A percentile compares a stretch with the other conserved stretches of the same genome.
Evolutionary conservation across 129 eudicot genomes (phyloP).

Genomic region (Sambucus nigra): DNA sequence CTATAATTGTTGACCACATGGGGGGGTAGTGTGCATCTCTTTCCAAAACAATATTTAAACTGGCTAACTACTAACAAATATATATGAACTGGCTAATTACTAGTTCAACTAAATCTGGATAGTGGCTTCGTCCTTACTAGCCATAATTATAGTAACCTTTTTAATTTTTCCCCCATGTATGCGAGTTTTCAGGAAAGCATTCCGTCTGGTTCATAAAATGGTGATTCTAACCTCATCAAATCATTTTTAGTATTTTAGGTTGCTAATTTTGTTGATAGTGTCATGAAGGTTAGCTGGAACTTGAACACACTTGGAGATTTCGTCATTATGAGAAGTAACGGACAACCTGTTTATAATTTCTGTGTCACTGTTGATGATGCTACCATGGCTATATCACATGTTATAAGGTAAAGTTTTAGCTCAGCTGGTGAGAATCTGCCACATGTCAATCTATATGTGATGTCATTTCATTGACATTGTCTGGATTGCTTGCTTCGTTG

Average conservation of each 20-base stretch:
- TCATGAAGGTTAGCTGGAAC: conserved; percentile 83
- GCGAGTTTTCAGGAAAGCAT: too few relatives aligned
- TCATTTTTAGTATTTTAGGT: conserved; percentile 5
- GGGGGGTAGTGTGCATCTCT: too few relatives aligned
- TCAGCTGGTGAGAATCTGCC: not conserved
- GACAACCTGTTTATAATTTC: conserved; percentile 96
- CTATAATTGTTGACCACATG: too few relatives aligned
- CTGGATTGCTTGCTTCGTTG: conserved; percentile 3
- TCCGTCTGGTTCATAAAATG: not conserved
- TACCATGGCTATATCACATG: conserved; percentile 93
- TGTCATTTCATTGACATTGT: not conserved
- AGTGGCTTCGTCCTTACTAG: too few relatives aligned
- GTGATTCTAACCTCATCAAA: not conserved
- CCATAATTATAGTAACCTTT: too few relatives aligned
- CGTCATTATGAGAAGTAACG: conserved; percentile 96
- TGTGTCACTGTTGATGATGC: conserved; percentile 99
- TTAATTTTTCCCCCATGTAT: too few relatives aligned
- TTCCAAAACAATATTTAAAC: too few relatives aligned
- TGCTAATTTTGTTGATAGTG: conserved; percentile 42
- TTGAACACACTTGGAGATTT: conserved; percentile 94
- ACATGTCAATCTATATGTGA: not conserved
- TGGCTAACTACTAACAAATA: too few relatives aligned
- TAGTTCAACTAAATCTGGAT: too few relatives aligned
- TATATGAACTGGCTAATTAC: too few relatives aligned
- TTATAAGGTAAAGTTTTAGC: conserved; percentile 52